Evolutionary conservation across 2,329 filamentous ascomycete species (phyloP).

Genomic region (Calonectria pauciramosa): DNA sequence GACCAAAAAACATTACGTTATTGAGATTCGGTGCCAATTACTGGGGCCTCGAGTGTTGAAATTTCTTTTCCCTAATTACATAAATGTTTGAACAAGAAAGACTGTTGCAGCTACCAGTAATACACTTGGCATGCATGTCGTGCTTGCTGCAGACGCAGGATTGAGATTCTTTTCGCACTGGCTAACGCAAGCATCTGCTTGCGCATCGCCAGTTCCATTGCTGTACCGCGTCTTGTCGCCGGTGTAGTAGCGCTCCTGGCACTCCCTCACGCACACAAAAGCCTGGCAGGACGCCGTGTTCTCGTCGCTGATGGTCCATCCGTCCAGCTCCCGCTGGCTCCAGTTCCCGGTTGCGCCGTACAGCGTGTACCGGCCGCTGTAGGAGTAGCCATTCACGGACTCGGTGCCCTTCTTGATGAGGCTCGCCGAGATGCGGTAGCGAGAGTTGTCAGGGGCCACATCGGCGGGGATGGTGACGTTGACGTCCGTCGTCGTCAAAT

Average conservation of each 20-base stretch:
- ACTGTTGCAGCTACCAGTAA: not conserved
- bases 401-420: constrained; percentile 31
- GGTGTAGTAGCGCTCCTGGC: constrained; percentile 36
- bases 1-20: too few species aligned
- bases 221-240: constrained; percentile 26
- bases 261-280: constrained; percentile 36
- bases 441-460: constrained; percentile 36
- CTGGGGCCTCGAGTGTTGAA: too few species aligned
- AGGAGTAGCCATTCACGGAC: constrained; percentile 35
- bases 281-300: constrained; percentile 38
- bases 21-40: too few species aligned
- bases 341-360: constrained; percentile 40
- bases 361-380: constrained; percentile 29
- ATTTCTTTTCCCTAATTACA: not conserved
- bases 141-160: constrained; percentile 5
- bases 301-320: constrained; percentile 29
- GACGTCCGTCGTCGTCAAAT: constrained; percentile 34
- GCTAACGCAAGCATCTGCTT: constrained; percentile 31
- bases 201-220: constrained; percentile 27
- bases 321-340: constrained; percentile 41
- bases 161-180: constrained; percentile 37
- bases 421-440: constrained; percentile 30
- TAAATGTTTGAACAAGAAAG: not conserved
- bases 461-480: constrained; percentile 43
- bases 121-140: not conserved